phyloP scores from a whole-genome alignment of 495 filamentous ascomycete genomes.

The Penicillium coprophilum region DNA sequence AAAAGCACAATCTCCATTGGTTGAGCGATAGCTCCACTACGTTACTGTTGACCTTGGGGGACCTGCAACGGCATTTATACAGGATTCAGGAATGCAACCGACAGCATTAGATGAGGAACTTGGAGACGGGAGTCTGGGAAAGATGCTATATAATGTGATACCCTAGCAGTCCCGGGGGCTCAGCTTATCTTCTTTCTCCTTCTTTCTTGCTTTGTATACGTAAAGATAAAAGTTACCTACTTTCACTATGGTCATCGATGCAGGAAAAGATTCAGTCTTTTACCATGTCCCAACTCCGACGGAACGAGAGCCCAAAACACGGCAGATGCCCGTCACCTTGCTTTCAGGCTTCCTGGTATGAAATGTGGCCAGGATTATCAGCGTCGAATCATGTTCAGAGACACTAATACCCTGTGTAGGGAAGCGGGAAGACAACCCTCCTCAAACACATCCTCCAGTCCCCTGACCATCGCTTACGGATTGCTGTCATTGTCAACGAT shows the following conservation, averaged over 20 bases:
- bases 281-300: slow-evolving; percentile 20
- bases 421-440: slow-evolving; percentile 58
- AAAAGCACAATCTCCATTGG: slow-evolving; percentile 15
- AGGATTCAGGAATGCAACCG: slow-evolving; percentile 8
- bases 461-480: slow-evolving; percentile 51
- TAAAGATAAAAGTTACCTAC: neutral
- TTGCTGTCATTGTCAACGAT: slow-evolving; percentile 60
- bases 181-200: neutral
- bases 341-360: slow-evolving; percentile 50
- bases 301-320: slow-evolving; percentile 10
- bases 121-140: slow-evolving; percentile 21
- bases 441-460: slow-evolving; percentile 55
- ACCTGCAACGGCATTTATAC: slow-evolving; percentile 13
- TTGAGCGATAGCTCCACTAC: neutral
- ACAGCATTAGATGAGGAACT: slow-evolving; percentile 26
- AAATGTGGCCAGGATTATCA: neutral
- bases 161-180: neutral
- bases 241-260: slow-evolving; percentile 35
- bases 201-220: neutral
- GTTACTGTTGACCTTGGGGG: slow-evolving; percentile 15
- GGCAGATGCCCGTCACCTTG: slow-evolving; percentile 46
- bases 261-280: slow-evolving; percentile 25
- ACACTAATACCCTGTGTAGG: slow-evolving; percentile 26
- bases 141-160: slow-evolving; percentile 15
- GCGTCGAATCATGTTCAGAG: neutral